A percentile compares a stretch with the other conserved stretches of the same genome.
These are phyloP conservation scores for Teunomyces barrocoloradensis DNA, from an alignment of 805 yeast species.

Conservation along the genomic window DNA sequence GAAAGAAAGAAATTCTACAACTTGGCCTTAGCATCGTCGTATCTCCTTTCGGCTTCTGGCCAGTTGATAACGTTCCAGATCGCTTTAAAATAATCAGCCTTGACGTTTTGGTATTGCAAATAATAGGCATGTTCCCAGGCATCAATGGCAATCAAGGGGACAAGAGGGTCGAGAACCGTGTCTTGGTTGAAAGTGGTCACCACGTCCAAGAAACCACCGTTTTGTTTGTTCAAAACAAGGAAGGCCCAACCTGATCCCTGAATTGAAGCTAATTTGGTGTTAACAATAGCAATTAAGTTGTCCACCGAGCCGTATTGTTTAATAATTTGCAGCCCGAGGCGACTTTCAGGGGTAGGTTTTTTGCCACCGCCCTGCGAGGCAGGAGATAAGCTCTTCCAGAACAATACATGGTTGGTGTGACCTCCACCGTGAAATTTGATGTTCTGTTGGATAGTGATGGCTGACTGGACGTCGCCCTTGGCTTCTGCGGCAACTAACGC, in stretches of 20 bases:
- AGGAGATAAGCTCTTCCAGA: slow-evolving; percentile 51
- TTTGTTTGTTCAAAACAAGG: slow-evolving; percentile 44
- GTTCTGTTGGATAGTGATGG: slow-evolving; percentile 42
- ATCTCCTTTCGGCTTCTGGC: slow-evolving; percentile 50
- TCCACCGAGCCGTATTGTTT: slow-evolving; percentile 47
- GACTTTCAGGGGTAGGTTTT: slow-evolving; percentile 23
- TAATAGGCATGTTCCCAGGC: slow-evolving; percentile 57
- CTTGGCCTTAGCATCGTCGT: slow-evolving; percentile 5
- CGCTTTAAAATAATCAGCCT: slow-evolving; percentile 49
- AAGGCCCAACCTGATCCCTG: slow-evolving; percentile 58
- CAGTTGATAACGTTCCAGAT: slow-evolving; percentile 52
- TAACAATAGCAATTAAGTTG: slow-evolving; percentile 39
- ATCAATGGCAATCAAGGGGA: slow-evolving; percentile 49
- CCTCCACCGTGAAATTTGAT: slow-evolving; percentile 54
- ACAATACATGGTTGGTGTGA: slow-evolving; percentile 48
- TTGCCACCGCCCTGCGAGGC: slow-evolving; percentile 39
- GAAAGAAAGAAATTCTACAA: neutral
- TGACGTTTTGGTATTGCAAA: slow-evolving; percentile 51
- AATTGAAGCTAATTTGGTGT: slow-evolving; percentile 44
- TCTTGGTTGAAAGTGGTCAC: slow-evolving; percentile 49
- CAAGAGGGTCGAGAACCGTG: slow-evolving; percentile 42
- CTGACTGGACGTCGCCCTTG: slow-evolving; percentile 38
- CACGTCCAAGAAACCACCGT: slow-evolving; percentile 42
- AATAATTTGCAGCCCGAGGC: slow-evolving; percentile 35
- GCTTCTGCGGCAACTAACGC: slow-evolving; percentile 35